Base-by-base conservation (phyloP, 305 asterid species). In the Fraxinus latifolia region DNA sequence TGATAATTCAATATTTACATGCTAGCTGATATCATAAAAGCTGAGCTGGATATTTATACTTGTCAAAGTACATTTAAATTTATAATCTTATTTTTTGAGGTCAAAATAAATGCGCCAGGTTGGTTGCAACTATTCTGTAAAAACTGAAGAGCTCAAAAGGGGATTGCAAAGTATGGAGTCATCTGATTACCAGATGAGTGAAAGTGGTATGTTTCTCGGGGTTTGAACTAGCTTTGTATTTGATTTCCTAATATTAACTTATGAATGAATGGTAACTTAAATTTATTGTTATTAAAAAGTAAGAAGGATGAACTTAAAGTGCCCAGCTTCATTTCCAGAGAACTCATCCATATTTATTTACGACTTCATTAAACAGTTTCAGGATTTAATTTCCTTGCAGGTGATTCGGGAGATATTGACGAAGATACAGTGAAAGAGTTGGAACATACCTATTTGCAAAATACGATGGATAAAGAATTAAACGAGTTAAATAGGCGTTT, bases 371-470 rank as follows among this genome's bases (percentile, higher is more conserved):
- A 33, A 55, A 68, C 72, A 27, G 74, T 77, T 77, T 75, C 68
- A 15, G 85, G 42, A 71, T 74, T 33, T 7, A 47, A 79, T 82
- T 79, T 87, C 70, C 74, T 77, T 86, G 84, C 89, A 91, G 99
- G 98, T 82, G 97, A 94, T 83, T 87, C 94, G 39, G 93, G 86
- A 65, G 98, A 91, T 84, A 89, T 91, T 77, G 98, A 96, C 84
- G 98, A 96, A 81, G 99, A 92, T 89, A 82, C 97, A 31, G 97
- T 85, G 3, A 96, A 96, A 83, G 99, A 94, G 85, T 95, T 91
- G 94, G 98, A 96, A 86, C 99, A 96, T 87, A 90, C 94, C 75
- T 96, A 93, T 86, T 86, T 96, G 86, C 99, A 95, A 92, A 94
- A 89, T 83, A 91, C 90, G 55, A 84, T 96, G 98, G 99, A 95